Conservation (phyloP, 371 early-diverging fungal genomes). For the Mucor plumbeus region DNA sequence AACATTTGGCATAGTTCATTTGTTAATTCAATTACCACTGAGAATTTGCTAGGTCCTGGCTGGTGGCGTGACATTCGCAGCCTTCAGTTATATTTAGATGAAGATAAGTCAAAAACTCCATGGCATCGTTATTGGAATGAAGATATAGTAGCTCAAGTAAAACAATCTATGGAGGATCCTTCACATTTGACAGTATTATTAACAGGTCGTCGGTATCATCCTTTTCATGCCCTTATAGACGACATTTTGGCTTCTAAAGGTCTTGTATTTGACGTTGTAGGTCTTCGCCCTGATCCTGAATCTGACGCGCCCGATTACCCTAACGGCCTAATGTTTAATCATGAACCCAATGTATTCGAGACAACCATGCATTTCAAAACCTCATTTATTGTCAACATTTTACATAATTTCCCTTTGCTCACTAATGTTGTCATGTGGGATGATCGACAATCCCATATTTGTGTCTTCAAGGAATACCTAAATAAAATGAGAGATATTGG, state of each 20-base stretch:
- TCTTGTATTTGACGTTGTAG: constrained; percentile 59
- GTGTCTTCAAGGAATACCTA: constrained; percentile 51
- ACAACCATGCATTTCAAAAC: constrained; percentile 67
- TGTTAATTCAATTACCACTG: constrained; percentile 54
- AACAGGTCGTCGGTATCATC: constrained; percentile 63
- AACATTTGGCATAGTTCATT: constrained; percentile 72
- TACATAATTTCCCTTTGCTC: constrained; percentile 50
- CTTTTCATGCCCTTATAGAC: constrained; percentile 50
- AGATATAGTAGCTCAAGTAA: constrained; percentile 31
- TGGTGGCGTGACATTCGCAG: constrained; percentile 76
- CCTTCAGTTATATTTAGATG: constrained; percentile 31
- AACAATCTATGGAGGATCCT: constrained; percentile 36
- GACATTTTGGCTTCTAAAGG: constrained; percentile 42
- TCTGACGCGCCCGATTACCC: constrained; percentile 7
- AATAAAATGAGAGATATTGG: constrained; percentile 18
- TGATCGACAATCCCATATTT: constrained; percentile 58
- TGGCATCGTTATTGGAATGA: constrained; percentile 54
- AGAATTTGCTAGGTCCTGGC: constrained; percentile 62
- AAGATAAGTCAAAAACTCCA: constrained; percentile 24
- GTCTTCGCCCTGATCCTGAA: constrained; percentile 55
- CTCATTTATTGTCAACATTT: constrained; percentile 53
- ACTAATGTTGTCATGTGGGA: constrained; percentile 62
- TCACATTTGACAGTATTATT: constrained; percentile 58
- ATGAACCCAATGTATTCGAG: constrained; percentile 31
- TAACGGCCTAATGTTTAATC: constrained; percentile 20